Evolutionary conservation across 2,329 filamentous ascomycete species (phyloP), one percentile per base, ranked within the genome.

Genomic region (Hypoxylon sp.): DNA sequence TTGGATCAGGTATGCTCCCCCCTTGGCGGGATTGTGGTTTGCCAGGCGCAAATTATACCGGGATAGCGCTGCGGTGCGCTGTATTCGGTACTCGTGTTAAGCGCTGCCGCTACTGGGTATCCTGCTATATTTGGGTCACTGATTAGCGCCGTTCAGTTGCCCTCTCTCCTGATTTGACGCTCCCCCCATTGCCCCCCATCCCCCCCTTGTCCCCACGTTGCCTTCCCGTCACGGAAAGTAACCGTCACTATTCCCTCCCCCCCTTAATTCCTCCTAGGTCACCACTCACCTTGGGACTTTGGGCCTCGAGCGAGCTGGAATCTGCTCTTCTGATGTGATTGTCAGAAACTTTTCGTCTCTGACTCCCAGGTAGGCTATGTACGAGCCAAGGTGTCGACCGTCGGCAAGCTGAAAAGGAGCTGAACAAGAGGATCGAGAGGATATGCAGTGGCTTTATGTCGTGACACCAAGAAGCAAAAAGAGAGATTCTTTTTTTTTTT

Each of bases 81-180:
- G 53, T 65, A 64, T 62, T 61, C 51, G 63, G 58, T 64, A 66
- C 63, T 63, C 60, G 38, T 31, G 46, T 65, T 70, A 70, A 70
- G 69, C 69, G 69, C 69, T 66, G 67, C 67, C 49, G 65, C 69
- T 70, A 70, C 57, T 63, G 57, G 45, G 20, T 17, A 67, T 62
- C 51, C 51, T 64, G 47, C 61, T 64, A 64, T 64, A 64, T 64
- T 64, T 64, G 61, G 61, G 27, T 54, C 57, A n/a, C 33, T 47
- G 37, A 67, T 70, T 70, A 70, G 69, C 66, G 67, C 67, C 69
- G 64, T 63, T 68, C 66, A 61, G 63, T 66, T 61, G 55, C 56
- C 53, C 56, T 45, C 58, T 54, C 60, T 60, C 38, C 61, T 65
- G 63, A 65, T 63, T 66, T 52, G 62, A 60, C 48, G n/a, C n/a